Conservation (phyloP, 1,284 basidiomycete species). For the Lignosus rhinocerotis region DNA sequence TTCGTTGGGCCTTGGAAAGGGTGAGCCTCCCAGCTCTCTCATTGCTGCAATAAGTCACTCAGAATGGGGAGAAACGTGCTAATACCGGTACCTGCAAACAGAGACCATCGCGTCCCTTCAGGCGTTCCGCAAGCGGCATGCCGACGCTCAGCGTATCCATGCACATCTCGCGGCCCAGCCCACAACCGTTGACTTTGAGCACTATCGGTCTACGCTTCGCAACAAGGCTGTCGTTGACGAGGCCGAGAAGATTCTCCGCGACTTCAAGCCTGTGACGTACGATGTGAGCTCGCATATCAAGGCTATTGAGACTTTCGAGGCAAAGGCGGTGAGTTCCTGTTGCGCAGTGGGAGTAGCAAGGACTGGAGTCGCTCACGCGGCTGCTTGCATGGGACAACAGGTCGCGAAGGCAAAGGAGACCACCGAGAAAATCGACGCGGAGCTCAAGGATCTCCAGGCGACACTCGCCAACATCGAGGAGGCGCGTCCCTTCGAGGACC, state of each 20-base stretch:
- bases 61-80: not conserved
- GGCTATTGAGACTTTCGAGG: constrained; percentile 96
- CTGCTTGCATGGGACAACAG: constrained; percentile 43
- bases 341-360: too few species aligned
- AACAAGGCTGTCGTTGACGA: constrained; percentile 92
- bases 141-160: constrained; percentile 82
- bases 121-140: constrained; percentile 95
- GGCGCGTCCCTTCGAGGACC: constrained; percentile 95
- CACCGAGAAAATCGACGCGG: constrained; percentile 87
- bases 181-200: constrained; percentile 83
- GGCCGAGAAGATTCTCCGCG: constrained; percentile 86
- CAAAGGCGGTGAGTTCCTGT: constrained; percentile 80
- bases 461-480: constrained; percentile 98
- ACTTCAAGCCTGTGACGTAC: constrained; percentile 97
- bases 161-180: constrained; percentile 72
- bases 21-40: constrained; percentile 44
- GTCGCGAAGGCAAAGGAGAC: constrained; percentile 91
- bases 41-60: not conserved
- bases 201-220: constrained; percentile 92
- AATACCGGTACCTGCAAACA: constrained; percentile 35
- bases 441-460: constrained; percentile 89
- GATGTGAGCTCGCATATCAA: constrained; percentile 91
- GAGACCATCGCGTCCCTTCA: constrained; percentile 89
- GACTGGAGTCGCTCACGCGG: not conserved
- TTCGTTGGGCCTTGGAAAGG: constrained; percentile 90